These are phyloP conservation scores for Syncephalastrum sp. DNA, from an alignment of 371 early-diverging fungal genomes.

Conservation along the genomic window DNA sequence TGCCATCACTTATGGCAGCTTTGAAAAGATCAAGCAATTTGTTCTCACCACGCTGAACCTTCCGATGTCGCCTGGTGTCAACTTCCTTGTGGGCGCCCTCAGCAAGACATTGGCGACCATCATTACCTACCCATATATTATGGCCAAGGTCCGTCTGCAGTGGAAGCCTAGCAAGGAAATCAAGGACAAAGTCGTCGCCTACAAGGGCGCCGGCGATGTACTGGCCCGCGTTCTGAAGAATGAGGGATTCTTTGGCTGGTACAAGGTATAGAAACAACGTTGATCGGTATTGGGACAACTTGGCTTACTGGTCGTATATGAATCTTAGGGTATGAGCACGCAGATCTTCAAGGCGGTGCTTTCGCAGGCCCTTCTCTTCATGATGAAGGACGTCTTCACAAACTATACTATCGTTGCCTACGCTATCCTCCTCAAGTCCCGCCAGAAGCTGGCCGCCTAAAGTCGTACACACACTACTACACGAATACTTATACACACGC, in stretches of 20 bases:
- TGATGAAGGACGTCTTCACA: constrained; percentile 90
- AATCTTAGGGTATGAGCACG: constrained; percentile 85
- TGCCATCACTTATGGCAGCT: constrained; percentile 96
- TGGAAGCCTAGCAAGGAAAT: constrained; percentile 83
- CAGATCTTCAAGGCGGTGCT: constrained; percentile 97
- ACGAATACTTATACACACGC: too few species aligned
- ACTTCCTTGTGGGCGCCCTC: constrained; percentile 88
- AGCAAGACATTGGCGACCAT: constrained; percentile 90
- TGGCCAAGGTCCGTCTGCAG: constrained; percentile 96
- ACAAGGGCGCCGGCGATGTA: constrained; percentile 87
- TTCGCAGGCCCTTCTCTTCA: constrained; percentile 92
- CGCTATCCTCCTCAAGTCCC: constrained; percentile 26
- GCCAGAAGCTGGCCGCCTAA: constrained; percentile 6
- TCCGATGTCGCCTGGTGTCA: constrained; percentile 70
- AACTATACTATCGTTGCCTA: constrained; percentile 60
- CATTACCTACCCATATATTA: constrained; percentile 93
- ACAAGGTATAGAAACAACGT: constrained; percentile 62
- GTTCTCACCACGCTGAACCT: constrained; percentile 38
- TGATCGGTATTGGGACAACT: too few species aligned
- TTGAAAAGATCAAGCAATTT: constrained; percentile 84
- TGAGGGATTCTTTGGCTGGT: constrained; percentile 91
- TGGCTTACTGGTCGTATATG: constrained; percentile 1
- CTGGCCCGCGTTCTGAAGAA: constrained; percentile 72
- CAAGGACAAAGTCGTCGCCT: constrained; percentile 52
- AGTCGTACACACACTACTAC: too few species aligned